phyloP scores from a whole-genome alignment of 2,329 filamentous ascomycete species.

The Fusarium dimerum region DNA sequence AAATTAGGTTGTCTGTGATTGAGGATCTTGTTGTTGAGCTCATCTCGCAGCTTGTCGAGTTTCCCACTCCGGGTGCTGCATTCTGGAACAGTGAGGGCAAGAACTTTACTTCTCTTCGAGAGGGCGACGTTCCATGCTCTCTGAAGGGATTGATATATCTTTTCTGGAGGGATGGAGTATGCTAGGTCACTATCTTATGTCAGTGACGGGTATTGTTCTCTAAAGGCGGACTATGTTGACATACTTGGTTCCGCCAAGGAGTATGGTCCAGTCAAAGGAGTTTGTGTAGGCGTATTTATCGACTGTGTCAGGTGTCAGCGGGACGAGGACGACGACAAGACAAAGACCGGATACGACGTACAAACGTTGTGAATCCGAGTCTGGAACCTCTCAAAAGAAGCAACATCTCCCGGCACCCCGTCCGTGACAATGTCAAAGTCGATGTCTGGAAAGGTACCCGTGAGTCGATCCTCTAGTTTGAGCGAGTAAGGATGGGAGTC shows the following conservation, averaged over 20 bases:
- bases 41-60: conserved; percentile 38
- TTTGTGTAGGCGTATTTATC: conserved; percentile 2
- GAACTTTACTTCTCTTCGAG: conserved; percentile 52
- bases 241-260: conserved; percentile 66
- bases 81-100: conserved; percentile 66
- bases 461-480: conserved; percentile 48
- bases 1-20: conserved; percentile 49
- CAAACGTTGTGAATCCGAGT: conserved; percentile 37
- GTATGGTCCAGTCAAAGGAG: conserved; percentile 60
- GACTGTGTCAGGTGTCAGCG: neutral
- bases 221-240: conserved; percentile 6
- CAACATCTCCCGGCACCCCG: conserved; percentile 55
- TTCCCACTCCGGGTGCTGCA: conserved; percentile 33
- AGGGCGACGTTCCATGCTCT: conserved; percentile 53
- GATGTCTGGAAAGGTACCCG: conserved; percentile 45
- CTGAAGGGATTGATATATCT: conserved; percentile 52
- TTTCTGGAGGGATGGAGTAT: conserved; percentile 36
- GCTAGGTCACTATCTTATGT: conserved; percentile 49
- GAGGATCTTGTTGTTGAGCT: conserved; percentile 56
- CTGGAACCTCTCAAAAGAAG: conserved; percentile 35
- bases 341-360: conserved; percentile 18
- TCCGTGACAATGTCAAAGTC: conserved; percentile 48
- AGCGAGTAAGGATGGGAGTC: conserved; percentile 55
- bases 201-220: neutral
- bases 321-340: neutral